phyloP scores from a whole-genome alignment of 495 filamentous ascomycete species.

The Acidomyces sp. region DNA sequence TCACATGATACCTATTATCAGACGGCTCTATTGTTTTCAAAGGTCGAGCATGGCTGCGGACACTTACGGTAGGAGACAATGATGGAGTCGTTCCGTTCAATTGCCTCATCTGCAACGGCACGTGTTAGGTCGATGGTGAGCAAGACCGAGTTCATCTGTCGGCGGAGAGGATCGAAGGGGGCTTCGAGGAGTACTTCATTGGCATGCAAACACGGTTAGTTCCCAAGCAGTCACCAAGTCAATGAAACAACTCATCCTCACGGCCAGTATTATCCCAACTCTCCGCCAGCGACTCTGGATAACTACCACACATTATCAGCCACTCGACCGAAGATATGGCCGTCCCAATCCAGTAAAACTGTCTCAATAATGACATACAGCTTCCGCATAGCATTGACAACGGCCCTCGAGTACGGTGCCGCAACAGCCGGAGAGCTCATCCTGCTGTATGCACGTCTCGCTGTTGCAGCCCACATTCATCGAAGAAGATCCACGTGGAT shows the following conservation, averaged over 20 bases:
- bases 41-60: not conserved
- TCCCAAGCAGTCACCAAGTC: not conserved
- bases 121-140: conserved; percentile 85
- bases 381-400: conserved; percentile 67
- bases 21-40: not conserved
- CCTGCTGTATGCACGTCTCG: conserved; percentile 17
- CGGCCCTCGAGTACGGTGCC: conserved; percentile 61
- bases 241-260: conserved; percentile 29
- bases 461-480: conserved; percentile 21
- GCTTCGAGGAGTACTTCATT: conserved; percentile 66
- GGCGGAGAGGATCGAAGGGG: conserved; percentile 44
- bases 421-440: conserved; percentile 28
- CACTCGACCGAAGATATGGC: no score
- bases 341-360: no score
- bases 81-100: conserved; percentile 57
- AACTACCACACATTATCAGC: conserved; percentile 40
- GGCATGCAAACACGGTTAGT: no score
- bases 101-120: conserved; percentile 83
- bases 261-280: conserved; percentile 88
- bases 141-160: conserved; percentile 61
- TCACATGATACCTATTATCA: conserved; percentile 8
- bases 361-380: conserved; percentile 45
- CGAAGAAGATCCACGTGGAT: no score
- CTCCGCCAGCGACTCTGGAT: conserved; percentile 79
- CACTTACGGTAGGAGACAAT: conserved; percentile 78